Evolutionary conservation across 164 flowering plant genomes (phyloP).

Genomic region (Piper longum): DNA sequence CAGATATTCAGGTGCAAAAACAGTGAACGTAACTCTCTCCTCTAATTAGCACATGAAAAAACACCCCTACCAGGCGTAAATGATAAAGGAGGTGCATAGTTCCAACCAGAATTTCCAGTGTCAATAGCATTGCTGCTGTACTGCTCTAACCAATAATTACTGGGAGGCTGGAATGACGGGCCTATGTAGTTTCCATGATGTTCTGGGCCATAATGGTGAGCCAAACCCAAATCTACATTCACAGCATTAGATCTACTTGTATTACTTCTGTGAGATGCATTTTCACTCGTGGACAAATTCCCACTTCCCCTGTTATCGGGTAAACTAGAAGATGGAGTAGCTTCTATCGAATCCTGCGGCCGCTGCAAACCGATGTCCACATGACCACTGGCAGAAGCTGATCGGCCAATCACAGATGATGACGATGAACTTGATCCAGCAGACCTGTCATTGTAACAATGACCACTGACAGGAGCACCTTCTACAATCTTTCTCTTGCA

Average conservation of each 20-base stretch:
- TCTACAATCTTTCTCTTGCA: constrained; percentile 63
- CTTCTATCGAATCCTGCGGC: constrained; percentile 15
- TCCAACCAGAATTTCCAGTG: constrained; percentile 36
- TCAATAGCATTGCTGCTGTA: constrained; percentile 21
- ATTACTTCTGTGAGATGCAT: constrained; percentile 25
- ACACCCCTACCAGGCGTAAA: constrained; percentile 34
- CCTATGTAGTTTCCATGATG: constrained; percentile 34
- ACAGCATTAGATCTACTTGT: constrained; percentile 31
- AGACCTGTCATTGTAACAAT: constrained; percentile 25
- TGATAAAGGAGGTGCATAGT: constrained; percentile 26
- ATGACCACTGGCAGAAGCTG: constrained; percentile 7
- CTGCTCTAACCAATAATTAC: constrained; percentile 36
- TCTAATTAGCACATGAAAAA: background rate
- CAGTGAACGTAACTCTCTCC: background rate
- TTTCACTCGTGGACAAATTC: constrained; percentile 19
- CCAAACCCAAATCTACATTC: constrained; percentile 24
- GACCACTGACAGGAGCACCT: constrained; percentile 25
- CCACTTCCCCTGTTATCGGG: constrained; percentile 27
- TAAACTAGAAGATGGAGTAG: constrained; percentile 14
- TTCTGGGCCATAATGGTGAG: constrained; percentile 26
- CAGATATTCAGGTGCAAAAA: background rate
- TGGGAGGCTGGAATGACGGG: constrained; percentile 31
- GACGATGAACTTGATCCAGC: constrained; percentile 43
- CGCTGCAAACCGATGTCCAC: constrained; percentile 21
- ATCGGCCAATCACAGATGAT: constrained; percentile 7